These are phyloP conservation scores for Panus rudis DNA, from an alignment of 768 basidiomycete genomes.

Conservation along the genomic window DNA sequence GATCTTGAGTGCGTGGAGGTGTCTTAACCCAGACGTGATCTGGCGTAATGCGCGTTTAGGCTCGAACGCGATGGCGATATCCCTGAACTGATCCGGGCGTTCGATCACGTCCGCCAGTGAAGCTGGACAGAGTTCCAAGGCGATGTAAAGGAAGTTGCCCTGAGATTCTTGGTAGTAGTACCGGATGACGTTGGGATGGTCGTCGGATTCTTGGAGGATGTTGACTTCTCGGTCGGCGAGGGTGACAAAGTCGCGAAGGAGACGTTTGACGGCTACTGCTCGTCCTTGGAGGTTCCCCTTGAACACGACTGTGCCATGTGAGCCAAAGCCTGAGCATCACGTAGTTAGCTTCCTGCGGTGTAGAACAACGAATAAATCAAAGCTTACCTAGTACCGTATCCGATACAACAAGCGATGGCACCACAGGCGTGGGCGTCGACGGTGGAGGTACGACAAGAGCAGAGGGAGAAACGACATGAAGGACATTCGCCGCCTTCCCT, in stretches of 20 bases:
- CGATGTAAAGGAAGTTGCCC: conserved; percentile 93
- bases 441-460: conserved; percentile 16
- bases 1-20: conserved; percentile 90
- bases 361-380: background rate
- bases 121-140: conserved; percentile 89
- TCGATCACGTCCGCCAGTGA: conserved; percentile 86
- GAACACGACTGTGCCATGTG: conserved; percentile 94
- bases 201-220: conserved; percentile 93
- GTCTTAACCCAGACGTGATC: conserved; percentile 80
- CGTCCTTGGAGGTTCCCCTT: conserved; percentile 94
- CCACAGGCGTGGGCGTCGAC: conserved; percentile 13
- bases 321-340: conserved; percentile 71
- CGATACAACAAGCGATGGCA: conserved; percentile 60
- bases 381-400: conserved; percentile 66
- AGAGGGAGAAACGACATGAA: conserved; percentile 7
- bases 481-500: conserved; percentile 8
- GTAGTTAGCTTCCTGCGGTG: background rate
- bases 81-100: conserved; percentile 67
- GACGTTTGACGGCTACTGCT: conserved; percentile 96
- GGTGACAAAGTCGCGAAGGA: conserved; percentile 92
- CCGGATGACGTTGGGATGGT: conserved; percentile 96
- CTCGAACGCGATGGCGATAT: conserved; percentile 72
- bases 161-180: conserved; percentile 97
- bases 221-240: conserved; percentile 90
- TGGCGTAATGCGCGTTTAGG: conserved; percentile 84